These are phyloP conservation scores for Lyophyllum atratum DNA, from an alignment of 768 basidiomycete species.

Conservation along the genomic window DNA sequence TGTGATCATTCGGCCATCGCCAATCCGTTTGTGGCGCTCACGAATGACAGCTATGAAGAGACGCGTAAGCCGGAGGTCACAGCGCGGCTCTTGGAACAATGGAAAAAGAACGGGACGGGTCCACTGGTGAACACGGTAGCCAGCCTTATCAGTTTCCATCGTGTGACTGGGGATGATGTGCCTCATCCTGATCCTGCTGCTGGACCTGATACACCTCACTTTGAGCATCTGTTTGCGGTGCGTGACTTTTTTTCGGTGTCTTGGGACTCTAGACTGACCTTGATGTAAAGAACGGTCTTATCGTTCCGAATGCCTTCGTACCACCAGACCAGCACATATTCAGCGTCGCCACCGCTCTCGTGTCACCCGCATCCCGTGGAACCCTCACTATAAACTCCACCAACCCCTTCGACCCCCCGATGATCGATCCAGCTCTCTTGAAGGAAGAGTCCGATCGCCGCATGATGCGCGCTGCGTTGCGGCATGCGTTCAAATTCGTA, in stretches of 20 bases:
- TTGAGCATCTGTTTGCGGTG: constrained; percentile 29
- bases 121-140: constrained; percentile 22
- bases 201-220: constrained; percentile 30
- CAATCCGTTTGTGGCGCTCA: constrained; percentile 11
- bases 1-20: constrained; percentile 20
- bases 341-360: constrained; percentile 18
- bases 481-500: constrained; percentile 14
- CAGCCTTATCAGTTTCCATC: constrained; percentile 26
- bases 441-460: constrained; percentile 7
- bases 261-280: background rate
- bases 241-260: constrained; percentile 1
- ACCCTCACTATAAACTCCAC: constrained; percentile 21
- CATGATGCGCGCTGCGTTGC: constrained; percentile 14
- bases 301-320: constrained; percentile 14
- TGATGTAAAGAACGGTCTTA: constrained; percentile 13
- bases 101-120: constrained; percentile 23
- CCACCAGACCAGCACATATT: constrained; percentile 21
- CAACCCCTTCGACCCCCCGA: constrained; percentile 13
- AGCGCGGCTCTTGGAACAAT: constrained; percentile 17
- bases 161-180: constrained; percentile 25
- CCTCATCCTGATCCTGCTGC: constrained; percentile 28
- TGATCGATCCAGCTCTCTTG: constrained; percentile 16
- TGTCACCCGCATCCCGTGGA: constrained; percentile 29
- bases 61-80: constrained; percentile 12
- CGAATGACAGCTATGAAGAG: constrained; percentile 18